phyloP scores from a whole-genome alignment of 108 stramenopile genomes.

The Cyclotella cryptica region DNA sequence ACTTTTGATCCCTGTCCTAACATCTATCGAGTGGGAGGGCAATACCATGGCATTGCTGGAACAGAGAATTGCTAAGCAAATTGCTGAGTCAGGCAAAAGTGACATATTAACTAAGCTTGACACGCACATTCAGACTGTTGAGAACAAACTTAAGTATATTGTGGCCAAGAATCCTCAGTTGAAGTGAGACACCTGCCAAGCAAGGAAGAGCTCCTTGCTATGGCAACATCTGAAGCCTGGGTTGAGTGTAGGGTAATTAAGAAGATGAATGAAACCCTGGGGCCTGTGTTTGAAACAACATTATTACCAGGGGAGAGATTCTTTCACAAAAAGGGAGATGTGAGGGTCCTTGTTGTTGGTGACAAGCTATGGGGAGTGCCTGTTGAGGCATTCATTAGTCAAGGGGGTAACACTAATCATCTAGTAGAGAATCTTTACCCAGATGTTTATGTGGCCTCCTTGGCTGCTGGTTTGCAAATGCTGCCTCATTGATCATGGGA shows the following conservation, averaged over 20 bases:
- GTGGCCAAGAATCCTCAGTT: not conserved
- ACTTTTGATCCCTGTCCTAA: too few relatives aligned
- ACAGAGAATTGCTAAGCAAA: not conserved
- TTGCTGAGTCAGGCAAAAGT: not conserved
- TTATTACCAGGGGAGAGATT: too few relatives aligned
- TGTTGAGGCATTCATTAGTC: too few relatives aligned
- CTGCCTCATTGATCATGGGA: too few relatives aligned
- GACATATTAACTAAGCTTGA: not conserved
- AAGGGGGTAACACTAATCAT: too few relatives aligned
- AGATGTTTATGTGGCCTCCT: too few relatives aligned
- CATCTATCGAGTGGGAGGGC: constrained; percentile 11
- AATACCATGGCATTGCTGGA: not conserved
- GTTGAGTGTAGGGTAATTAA: not conserved
- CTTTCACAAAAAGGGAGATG: too few relatives aligned
- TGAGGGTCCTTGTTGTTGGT: too few relatives aligned
- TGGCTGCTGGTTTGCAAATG: too few relatives aligned
- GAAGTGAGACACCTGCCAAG: not conserved
- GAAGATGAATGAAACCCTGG: not conserved
- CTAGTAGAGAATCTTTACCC: too few relatives aligned
- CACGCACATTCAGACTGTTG: not conserved
- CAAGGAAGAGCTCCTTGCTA: not conserved
- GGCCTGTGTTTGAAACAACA: not conserved
- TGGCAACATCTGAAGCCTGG: not conserved
- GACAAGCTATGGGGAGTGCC: too few relatives aligned
- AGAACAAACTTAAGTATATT: not conserved